Evolutionary conservation across 1,284 basidiomycete species (phyloP).

Genomic region (Ganoderma boninense): DNA sequence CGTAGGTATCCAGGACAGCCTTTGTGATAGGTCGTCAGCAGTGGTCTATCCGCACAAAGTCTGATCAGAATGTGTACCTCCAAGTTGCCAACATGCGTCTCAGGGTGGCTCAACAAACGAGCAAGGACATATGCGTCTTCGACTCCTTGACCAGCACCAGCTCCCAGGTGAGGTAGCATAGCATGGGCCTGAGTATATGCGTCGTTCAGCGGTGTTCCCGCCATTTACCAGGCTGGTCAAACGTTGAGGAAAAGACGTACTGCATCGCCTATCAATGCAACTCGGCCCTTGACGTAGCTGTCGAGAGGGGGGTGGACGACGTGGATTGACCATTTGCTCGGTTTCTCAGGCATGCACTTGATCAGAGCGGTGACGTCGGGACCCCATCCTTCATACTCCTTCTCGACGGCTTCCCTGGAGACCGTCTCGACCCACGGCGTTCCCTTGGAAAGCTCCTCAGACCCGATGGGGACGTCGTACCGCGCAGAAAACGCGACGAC

Average conservation of each 20-base stretch:
- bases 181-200: conserved; percentile 55
- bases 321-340: conserved; percentile 70
- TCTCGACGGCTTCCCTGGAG: conserved; percentile 52
- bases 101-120: conserved; percentile 55
- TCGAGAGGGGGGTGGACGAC: conserved; percentile 57
- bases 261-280: conserved; percentile 68
- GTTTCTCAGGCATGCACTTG: conserved; percentile 51
- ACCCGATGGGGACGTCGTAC: conserved; percentile 46
- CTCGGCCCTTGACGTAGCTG: conserved; percentile 53
- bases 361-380: conserved; percentile 54
- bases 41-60: neutral
- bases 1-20: conserved; percentile 54
- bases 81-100: conserved; percentile 53
- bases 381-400: conserved; percentile 59
- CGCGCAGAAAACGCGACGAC: conserved; percentile 60
- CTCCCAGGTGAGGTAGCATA: conserved; percentile 68
- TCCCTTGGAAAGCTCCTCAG: conserved; percentile 44
- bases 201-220: neutral
- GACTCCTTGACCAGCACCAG: conserved; percentile 69
- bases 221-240: neutral
- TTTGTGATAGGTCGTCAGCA: conserved; percentile 28
- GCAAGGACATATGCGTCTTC: conserved; percentile 65
- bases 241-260: conserved; percentile 40
- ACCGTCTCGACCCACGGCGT: conserved; percentile 58
- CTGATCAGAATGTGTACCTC: conserved; percentile 45